Conservation (phyloP, 768 basidiomycete species). For the Mycena galopus region DNA sequence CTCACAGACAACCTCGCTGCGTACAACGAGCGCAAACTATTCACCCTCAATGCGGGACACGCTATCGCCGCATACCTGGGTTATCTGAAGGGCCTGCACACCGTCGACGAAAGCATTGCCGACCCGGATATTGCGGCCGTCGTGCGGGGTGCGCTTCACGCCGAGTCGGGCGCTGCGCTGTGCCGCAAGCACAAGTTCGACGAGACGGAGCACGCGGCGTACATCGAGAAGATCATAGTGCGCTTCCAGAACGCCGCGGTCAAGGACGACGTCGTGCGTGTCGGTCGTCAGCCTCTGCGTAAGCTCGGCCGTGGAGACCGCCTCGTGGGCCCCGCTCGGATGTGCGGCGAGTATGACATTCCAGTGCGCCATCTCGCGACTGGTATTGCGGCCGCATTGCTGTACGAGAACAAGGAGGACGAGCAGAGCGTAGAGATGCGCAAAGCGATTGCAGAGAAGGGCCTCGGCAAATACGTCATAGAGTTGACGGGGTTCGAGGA, state of each 20-base stretch:
- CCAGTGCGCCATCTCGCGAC: slow-evolving; percentile 46
- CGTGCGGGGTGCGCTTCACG: slow-evolving; percentile 48
- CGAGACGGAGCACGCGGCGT: slow-evolving; percentile 42
- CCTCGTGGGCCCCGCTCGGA: slow-evolving; percentile 50
- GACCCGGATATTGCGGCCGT: slow-evolving; percentile 45
- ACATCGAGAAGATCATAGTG: slow-evolving; percentile 48
- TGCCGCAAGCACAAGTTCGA: slow-evolving; percentile 45
- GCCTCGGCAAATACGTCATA: slow-evolving; percentile 43
- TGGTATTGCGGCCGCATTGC: slow-evolving; percentile 53
- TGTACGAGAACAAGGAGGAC: slow-evolving; percentile 50
- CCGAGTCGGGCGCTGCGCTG: slow-evolving; percentile 53
- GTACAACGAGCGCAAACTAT: slow-evolving; percentile 58
- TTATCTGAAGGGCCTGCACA: slow-evolving; percentile 43
- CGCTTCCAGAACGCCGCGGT: slow-evolving; percentile 52
- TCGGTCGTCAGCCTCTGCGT: slow-evolving; percentile 54
- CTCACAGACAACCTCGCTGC: slow-evolving; percentile 48
- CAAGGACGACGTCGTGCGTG: slow-evolving; percentile 51
- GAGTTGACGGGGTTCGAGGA: slow-evolving; percentile 47
- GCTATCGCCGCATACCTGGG: slow-evolving; percentile 56
- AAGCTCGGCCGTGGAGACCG: slow-evolving; percentile 52
- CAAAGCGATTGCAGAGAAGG: slow-evolving; percentile 41
- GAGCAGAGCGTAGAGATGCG: slow-evolving; percentile 44
- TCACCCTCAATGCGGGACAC: slow-evolving; percentile 58
- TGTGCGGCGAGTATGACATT: slow-evolving; percentile 49
- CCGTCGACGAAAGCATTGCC: slow-evolving; percentile 48